Evolutionary conservation across 116 monocot genomes (phyloP), one percentile per base, ranked within the genome.

Genomic region (Iris pallida): DNA sequence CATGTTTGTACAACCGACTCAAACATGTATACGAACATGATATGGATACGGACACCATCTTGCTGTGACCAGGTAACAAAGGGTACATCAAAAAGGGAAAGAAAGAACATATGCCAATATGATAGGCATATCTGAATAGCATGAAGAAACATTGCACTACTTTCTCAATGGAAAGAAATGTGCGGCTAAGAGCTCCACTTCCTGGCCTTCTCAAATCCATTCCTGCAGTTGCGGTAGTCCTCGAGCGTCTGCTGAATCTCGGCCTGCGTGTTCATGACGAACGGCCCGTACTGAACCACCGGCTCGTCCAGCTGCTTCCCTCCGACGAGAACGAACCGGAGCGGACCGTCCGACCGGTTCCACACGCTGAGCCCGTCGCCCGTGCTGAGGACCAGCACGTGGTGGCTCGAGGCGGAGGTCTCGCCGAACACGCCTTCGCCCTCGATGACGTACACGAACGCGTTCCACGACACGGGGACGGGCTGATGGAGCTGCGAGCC

Each of bases 151-250:
- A n/a, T n/a, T n/a, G n/a, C n/a, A n/a, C n/a, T n/a, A n/a, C n/a
- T n/a, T n/a, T n/a, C n/a, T n/a, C n/a, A n/a, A n/a, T 30, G 30
- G 30, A 30, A 30, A 30, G 30, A 30, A 30, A 30, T 30, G 51
- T 14, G n/a, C n/a, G 14, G 51, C 12, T 52, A 16, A 17, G 15
- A 61, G 17, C 4, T 53, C 83, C 90, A 90, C 0, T 74, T 42
- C 71, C 16, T 68, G 45, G 86, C 86, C 20, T 86, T 81, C 78
- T 90, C 90, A 71, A 90, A 90, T 6, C 90, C 90, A 63, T 90
- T 90, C 66, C 42, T 76, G 73, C 70, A 76, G n/a, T 55, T 17
- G 16, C 59, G 63, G 65, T 86, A 90, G 59, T 90, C 90, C 48
- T 78, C 62, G 19, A 86, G 45, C 1, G 90, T 52, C 72, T 83